Evolutionary conservation across 768 basidiomycete species (phyloP), one percentile per base, ranked within the genome.

Genomic region (Mrakia gelida): DNA sequence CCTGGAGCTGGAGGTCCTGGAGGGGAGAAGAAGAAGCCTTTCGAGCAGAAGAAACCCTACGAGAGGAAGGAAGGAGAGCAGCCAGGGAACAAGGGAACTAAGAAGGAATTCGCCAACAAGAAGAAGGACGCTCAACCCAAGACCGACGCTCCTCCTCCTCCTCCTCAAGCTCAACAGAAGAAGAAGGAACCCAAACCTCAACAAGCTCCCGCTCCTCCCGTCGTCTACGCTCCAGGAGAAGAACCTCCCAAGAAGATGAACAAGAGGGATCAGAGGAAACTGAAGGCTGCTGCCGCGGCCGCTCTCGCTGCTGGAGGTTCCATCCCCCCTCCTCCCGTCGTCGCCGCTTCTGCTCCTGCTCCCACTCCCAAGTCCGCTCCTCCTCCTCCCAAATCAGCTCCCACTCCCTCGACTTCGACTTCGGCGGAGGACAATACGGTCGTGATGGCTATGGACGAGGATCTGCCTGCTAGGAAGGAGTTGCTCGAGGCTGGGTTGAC

Each of bases 401-500:
- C 41, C 26, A 28, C 59, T n/a, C 59, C 59, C 28, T 13, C 26
- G 13, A 23, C 59, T 16, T 23, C 32, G 65, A 23, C 32, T 34
- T 16, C 32, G 10, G 32, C 38, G 7, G 45, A 68, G 34, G 75
- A 70, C 11, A 77, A 77, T 38, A 70, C 67, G 13, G 76, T 77
- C 38, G 76, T 70, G 38, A 59, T 72, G 41, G 56, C 43, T 26
- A 34, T 59, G 15, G 76, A 77, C 15, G 76, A 77, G 59, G 68
- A 70, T 62, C 30, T 71, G 7, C 41, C 70, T 9, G 76, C 45
- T 3, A 56, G 56, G 56, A 71, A 70, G 41, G 70, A 70, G 67
- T n/a, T 70, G 67, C 67, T 70, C 41, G 67, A 77, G 68, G 70
- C 54, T 30, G 72, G 62, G 6, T 59, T 79, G 52, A 79, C 78